These are phyloP conservation scores for Cercospora brassicicola DNA, from an alignment of 2,329 filamentous ascomycete species.

Conservation along the genomic window DNA sequence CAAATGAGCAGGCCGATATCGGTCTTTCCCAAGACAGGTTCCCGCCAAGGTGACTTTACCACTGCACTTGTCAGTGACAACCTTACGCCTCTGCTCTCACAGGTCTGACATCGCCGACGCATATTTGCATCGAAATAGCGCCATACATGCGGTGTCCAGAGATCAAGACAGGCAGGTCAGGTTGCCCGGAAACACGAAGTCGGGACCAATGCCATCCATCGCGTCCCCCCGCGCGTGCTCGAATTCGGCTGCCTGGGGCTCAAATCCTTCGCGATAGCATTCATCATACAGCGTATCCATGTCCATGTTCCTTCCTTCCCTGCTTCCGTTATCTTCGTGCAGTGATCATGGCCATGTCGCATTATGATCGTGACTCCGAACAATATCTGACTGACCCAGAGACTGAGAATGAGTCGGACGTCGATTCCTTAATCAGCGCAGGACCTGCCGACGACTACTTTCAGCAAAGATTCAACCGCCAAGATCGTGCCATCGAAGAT, in stretches of 20 bases:
- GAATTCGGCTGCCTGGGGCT: constrained; percentile 10
- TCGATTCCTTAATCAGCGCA: constrained; percentile 21
- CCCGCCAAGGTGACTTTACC: not conserved
- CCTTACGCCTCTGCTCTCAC: not conserved
- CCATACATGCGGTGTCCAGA: not conserved
- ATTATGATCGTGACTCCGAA: constrained; percentile 10
- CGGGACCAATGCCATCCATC: not conserved
- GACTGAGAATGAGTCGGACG: constrained; percentile 19
- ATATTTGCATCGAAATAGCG: not conserved
- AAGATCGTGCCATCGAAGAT: constrained; percentile 25
- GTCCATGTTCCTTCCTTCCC: not conserved
- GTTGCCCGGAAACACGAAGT: not conserved
- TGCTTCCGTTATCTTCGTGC: not conserved
- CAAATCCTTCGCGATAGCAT: constrained; percentile 1
- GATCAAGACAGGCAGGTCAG: not conserved
- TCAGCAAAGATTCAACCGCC: constrained; percentile 20
- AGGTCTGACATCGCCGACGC: not conserved
- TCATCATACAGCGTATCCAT: not conserved
- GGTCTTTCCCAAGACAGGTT: not conserved
- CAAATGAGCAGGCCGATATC: not conserved
- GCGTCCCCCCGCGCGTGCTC: not conserved
- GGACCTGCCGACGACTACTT: constrained; percentile 33
- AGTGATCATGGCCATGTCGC: constrained; percentile 13
- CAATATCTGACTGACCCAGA: constrained; percentile 21
- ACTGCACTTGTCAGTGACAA: not conserved